Evolutionary conservation across 768 basidiomycete genomes (phyloP).

Genomic region (Termitomyces sp.): DNA sequence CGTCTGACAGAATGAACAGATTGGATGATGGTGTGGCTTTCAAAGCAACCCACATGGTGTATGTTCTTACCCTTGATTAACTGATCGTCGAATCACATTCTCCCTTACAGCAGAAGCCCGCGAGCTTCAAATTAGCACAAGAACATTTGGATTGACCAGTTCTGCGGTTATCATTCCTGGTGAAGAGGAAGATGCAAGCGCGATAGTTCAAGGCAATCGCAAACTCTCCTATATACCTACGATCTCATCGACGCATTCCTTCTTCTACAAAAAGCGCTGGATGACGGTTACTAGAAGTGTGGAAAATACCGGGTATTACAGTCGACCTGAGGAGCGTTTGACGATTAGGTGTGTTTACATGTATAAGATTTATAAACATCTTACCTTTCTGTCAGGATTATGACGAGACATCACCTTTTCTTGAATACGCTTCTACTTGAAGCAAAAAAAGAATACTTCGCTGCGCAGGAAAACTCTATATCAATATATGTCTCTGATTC

Average conservation of each 20-base stretch:
- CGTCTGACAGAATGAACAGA: constrained; percentile 21
- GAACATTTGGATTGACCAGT: constrained; percentile 20
- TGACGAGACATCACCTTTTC: constrained; percentile 32
- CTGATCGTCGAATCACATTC: neutral
- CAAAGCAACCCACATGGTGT: constrained; percentile 51
- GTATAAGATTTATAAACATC: constrained; percentile 36
- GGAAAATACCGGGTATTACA: constrained; percentile 5
- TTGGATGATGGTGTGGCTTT: constrained; percentile 59
- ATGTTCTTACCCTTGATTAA: constrained; percentile 11
- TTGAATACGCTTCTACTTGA: constrained; percentile 36
- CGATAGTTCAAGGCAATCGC: constrained; percentile 10
- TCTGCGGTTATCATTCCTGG: constrained; percentile 20
- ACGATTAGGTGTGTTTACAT: constrained; percentile 48
- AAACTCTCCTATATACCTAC: constrained; percentile 30
- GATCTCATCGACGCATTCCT: constrained; percentile 23
- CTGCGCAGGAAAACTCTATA: constrained; percentile 33
- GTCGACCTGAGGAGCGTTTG: constrained; percentile 29
- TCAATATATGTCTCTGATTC: constrained; percentile 37
- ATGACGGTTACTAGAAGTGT: constrained; percentile 15
- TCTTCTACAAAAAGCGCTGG: constrained; percentile 29
- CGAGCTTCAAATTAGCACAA: constrained; percentile 43
- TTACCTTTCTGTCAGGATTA: constrained; percentile 25
- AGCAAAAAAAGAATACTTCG: constrained; percentile 32
- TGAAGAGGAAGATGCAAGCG: constrained; percentile 16
- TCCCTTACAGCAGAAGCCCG: constrained; percentile 30